These are phyloP conservation scores for Eremothecium cymbalariae DNA, from an alignment of 1,139 yeast genomes.

Conservation along the genomic window DNA sequence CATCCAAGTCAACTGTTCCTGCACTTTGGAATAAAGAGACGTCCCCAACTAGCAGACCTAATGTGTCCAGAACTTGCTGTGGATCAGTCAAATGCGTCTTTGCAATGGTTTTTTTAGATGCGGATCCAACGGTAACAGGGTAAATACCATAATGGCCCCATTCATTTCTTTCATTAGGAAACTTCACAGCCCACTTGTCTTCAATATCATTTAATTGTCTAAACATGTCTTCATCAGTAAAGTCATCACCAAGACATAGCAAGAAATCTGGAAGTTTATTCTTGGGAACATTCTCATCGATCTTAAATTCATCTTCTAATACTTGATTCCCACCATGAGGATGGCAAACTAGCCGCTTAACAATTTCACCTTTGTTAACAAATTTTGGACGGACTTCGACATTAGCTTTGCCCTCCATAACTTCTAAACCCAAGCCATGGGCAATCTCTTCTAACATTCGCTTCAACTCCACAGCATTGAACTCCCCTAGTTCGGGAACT, in stretches of 20 bases:
- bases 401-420: conserved; percentile 97
- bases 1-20: conserved; percentile 66
- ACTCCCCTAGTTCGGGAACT: conserved; percentile 86
- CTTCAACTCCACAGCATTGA: conserved; percentile 71
- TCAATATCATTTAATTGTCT: conserved; percentile 59
- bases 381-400: conserved; percentile 91
- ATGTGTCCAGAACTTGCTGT: conserved; percentile 71
- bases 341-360: conserved; percentile 60
- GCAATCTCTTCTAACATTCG: conserved; percentile 59
- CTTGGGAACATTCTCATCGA: conserved; percentile 35
- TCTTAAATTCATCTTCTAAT: conserved; percentile 26
- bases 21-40: conserved; percentile 70
- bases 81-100: conserved; percentile 85
- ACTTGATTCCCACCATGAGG: conserved; percentile 43
- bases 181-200: conserved; percentile 34
- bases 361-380: conserved; percentile 96
- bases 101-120: conserved; percentile 81
- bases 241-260: conserved; percentile 88
- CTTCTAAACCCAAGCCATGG: conserved; percentile 72
- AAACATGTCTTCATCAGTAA: conserved; percentile 98
- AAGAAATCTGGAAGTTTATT: conserved; percentile 70
- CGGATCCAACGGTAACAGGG: conserved; percentile 94
- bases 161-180: conserved; percentile 35
- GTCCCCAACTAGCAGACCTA: conserved; percentile 70
- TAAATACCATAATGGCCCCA: conserved; percentile 58